A percentile compares a stretch with the other conserved stretches of the same genome.
phyloP scores from a whole-genome alignment of 1,284 basidiomycete species.

The Sporisorium reilianum region DNA sequence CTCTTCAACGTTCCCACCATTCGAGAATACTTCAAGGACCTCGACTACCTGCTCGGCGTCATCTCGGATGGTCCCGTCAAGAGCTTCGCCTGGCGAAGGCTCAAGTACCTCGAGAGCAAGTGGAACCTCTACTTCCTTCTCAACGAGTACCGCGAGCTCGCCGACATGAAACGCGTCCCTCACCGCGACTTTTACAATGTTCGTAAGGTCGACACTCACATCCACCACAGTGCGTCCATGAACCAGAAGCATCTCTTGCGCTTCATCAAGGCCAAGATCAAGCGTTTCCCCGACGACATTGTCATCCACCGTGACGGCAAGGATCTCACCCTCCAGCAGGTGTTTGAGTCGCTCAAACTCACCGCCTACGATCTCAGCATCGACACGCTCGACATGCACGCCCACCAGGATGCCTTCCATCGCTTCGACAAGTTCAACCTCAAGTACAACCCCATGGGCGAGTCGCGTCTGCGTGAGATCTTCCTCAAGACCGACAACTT shows the following conservation, averaged over 20 bases:
- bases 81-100: constrained; percentile 90
- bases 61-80: constrained; percentile 95
- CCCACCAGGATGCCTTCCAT: constrained; percentile 96
- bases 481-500: constrained; percentile 97
- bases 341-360: constrained; percentile 93
- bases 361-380: constrained; percentile 98
- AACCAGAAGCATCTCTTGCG: constrained; percentile 99
- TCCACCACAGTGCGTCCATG: constrained; percentile 98
- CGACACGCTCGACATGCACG: constrained; percentile 99
- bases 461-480: constrained; percentile 93
- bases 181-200: constrained; percentile 97
- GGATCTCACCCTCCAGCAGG: constrained; percentile 88
- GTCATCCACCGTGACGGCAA: constrained; percentile 95
- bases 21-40: constrained; percentile 93
- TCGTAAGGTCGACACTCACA: constrained; percentile 96
- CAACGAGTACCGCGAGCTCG: constrained; percentile 93
- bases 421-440: constrained; percentile 80
- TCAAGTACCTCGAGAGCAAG: constrained; percentile 94
- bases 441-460: constrained; percentile 91
- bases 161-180: constrained; percentile 87
- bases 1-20: constrained; percentile 85
- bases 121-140: constrained; percentile 93
- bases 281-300: constrained; percentile 83
- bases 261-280: constrained; percentile 99
- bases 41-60: constrained; percentile 78